Conservation (phyloP, 495 filamentous ascomycete species). For the Tuber brumale region DNA sequence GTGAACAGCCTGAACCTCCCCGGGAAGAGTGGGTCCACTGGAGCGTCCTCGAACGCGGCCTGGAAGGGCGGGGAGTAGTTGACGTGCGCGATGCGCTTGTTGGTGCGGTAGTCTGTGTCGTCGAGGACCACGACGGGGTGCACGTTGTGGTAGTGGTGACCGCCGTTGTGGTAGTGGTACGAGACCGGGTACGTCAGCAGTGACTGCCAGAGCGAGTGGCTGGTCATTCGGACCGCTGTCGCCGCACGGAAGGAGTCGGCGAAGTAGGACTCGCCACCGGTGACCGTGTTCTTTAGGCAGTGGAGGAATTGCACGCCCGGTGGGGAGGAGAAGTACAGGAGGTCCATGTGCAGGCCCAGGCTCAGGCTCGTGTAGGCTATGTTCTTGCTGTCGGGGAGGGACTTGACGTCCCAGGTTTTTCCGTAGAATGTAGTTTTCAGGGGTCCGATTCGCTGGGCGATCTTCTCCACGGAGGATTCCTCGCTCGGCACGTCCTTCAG, state of each 20-base stretch:
- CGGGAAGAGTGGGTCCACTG: neutral
- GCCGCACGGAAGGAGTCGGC: slow-evolving; percentile 62
- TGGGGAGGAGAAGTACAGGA: slow-evolving; percentile 74
- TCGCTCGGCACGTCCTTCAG: slow-evolving; percentile 63
- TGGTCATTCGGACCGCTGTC: slow-evolving; percentile 42
- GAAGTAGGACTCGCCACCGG: slow-evolving; percentile 78
- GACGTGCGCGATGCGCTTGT: slow-evolving; percentile 44
- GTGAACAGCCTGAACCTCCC: slow-evolving; percentile 18
- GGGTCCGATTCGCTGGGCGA: slow-evolving; percentile 65
- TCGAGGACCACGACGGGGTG: slow-evolving; percentile 53
- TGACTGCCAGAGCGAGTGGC: slow-evolving; percentile 37
- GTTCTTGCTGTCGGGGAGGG: slow-evolving; percentile 71
- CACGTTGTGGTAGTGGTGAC: slow-evolving; percentile 53
- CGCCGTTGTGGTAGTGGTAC: slow-evolving; percentile 67
- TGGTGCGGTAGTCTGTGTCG: slow-evolving; percentile 15
- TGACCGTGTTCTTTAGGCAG: slow-evolving; percentile 66
- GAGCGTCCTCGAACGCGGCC: slow-evolving; percentile 44
- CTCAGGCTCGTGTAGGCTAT: slow-evolving; percentile 78
- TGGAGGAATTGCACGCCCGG: slow-evolving; percentile 81
- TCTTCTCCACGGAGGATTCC: slow-evolving; percentile 52
- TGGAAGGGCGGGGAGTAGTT: slow-evolving; percentile 73
- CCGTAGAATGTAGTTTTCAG: slow-evolving; percentile 84
- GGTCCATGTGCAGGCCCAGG: slow-evolving; percentile 85
- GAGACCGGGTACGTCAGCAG: slow-evolving; percentile 48
- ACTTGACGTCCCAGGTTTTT: slow-evolving; percentile 77